These are phyloP conservation scores for Juglanconis oblonga DNA, from an alignment of 2,329 filamentous ascomycete species.

Conservation along the genomic window DNA sequence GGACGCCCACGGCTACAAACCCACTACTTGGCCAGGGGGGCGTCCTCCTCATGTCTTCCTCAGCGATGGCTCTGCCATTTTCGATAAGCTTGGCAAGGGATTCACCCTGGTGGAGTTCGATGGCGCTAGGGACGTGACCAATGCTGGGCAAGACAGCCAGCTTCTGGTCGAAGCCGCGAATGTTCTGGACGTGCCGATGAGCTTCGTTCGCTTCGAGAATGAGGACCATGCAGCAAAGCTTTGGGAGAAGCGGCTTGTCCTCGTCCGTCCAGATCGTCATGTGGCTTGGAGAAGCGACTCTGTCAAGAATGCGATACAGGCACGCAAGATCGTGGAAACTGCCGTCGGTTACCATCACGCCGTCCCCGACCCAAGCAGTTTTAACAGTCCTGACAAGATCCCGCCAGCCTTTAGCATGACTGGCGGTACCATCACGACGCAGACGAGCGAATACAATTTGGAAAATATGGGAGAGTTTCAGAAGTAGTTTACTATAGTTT, in stretches of 20 bases:
- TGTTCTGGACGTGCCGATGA: slow-evolving; percentile 3
- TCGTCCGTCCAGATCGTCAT: slow-evolving; percentile 19
- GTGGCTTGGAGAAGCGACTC: slow-evolving; percentile 18
- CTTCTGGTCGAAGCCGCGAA: not conserved
- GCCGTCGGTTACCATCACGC: not conserved
- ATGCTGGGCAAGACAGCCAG: not conserved
- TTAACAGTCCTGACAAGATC: not conserved
- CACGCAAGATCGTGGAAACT: not conserved
- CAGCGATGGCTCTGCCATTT: slow-evolving; percentile 13
- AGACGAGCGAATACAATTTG: not conserved
- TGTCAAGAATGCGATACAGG: not conserved
- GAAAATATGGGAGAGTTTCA: slow-evolving; percentile 1
- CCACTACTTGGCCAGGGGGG: slow-evolving; percentile 17
- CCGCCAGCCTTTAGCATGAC: not conserved
- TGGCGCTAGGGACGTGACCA: not conserved
- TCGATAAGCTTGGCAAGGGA: slow-evolving; percentile 14
- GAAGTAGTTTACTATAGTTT: not conserved
- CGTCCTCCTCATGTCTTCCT: slow-evolving; percentile 19
- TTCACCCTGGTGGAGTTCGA: slow-evolving; percentile 18
- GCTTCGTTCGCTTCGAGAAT: not conserved
- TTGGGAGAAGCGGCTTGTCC: slow-evolving; percentile 14
- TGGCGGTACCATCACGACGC: not conserved
- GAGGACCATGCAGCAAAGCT: slow-evolving; percentile 12
- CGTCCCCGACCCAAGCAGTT: not conserved
- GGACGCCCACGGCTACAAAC: slow-evolving; percentile 3